Base-by-base conservation (phyloP, 1,284 basidiomycete species). In the Pyrrhoderma noxium region DNA sequence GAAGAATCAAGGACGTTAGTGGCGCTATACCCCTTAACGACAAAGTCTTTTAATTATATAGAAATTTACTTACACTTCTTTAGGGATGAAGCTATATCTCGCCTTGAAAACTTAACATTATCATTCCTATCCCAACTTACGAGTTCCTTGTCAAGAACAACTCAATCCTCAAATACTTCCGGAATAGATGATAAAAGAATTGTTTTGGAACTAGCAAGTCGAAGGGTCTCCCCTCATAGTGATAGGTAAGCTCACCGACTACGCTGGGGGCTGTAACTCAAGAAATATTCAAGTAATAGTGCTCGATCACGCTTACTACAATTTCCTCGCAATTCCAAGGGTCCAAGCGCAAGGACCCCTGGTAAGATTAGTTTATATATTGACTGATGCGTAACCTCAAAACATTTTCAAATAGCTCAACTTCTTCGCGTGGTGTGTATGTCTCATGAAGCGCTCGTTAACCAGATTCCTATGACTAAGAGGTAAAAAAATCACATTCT, bases 391-490 rank as follows among this genome's bases (percentile, higher is more conserved):
- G 47, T 31, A 31, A 31, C 7, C 27, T 31, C 11, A 31, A 31
- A 31, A 31, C 45, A 56, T 57, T n/a, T n/a, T n/a, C n/a, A n/a
- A 34, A 34, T 25, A 89, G 86, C 85, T 3, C 82, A 84, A 60
- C 60, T 87, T 3, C 70, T 87, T 53, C 72, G 69, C 25, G 72
- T 86, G 0, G 67, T 83, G 41, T 76, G 84, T 55, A 61, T 80
- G 23, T 72, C 78, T 13, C 84, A 89, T 58, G 79, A 84, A 61
- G 82, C 84, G 1, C 64, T 87, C 2, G 55, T 73, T 0, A 67
- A 72, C 25, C 72, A 70, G 16, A 65, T 78, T 18, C 75, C 81
- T 0, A 67, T 74, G 1, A 90, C 87, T 3, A 90, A 89, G 66
- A 70, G 87, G 86, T 85, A 57, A 38, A 62, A 52, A 14, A 13